phyloP scores from a whole-genome alignment of 2,329 filamentous ascomycete genomes.

The Cladorrhinum sp. region DNA sequence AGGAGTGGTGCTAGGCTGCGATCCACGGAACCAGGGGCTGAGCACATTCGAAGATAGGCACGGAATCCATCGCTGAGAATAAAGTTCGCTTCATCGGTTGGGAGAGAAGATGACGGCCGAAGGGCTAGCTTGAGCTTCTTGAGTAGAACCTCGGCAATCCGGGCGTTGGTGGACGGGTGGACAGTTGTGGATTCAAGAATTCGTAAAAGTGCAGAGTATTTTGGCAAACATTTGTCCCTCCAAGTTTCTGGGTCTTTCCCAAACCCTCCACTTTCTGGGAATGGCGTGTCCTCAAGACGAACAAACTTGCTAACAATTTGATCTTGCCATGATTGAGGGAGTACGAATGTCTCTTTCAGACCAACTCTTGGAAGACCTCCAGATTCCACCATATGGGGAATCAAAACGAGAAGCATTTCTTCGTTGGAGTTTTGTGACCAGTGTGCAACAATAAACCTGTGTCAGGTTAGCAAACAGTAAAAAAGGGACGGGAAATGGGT shows the following conservation, averaged over 20 bases:
- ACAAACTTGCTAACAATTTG: conserved; percentile 70
- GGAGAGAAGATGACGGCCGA: conserved; percentile 55
- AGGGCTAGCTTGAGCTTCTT: conserved; percentile 65
- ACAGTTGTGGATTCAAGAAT: conserved; percentile 60
- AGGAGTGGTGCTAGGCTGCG: conserved; percentile 62
- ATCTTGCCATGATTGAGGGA: conserved; percentile 69
- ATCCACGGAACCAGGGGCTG: conserved; percentile 56
- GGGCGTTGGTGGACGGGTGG: conserved; percentile 63
- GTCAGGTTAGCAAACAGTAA: conserved; percentile 23
- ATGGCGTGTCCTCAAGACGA: conserved; percentile 59
- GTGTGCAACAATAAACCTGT: conserved; percentile 69
- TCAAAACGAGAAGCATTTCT: conserved; percentile 64
- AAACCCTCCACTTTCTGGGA: conserved; percentile 61
- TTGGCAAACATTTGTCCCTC: conserved; percentile 62
- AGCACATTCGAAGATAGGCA: conserved; percentile 66
- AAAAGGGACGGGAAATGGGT: too few species aligned
- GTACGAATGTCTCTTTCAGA: conserved; percentile 52
- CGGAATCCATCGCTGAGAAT: conserved; percentile 73
- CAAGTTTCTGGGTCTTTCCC: conserved; percentile 61
- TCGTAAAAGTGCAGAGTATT: conserved; percentile 65
- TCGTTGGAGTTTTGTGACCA: conserved; percentile 68
- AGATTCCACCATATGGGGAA: conserved; percentile 62
- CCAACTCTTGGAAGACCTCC: conserved; percentile 52
- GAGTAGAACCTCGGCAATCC: conserved; percentile 63
- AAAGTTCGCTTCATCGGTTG: conserved; percentile 65